These are phyloP conservation scores for Candida glaebosa DNA, from an alignment of 805 yeast species.

Conservation along the genomic window DNA sequence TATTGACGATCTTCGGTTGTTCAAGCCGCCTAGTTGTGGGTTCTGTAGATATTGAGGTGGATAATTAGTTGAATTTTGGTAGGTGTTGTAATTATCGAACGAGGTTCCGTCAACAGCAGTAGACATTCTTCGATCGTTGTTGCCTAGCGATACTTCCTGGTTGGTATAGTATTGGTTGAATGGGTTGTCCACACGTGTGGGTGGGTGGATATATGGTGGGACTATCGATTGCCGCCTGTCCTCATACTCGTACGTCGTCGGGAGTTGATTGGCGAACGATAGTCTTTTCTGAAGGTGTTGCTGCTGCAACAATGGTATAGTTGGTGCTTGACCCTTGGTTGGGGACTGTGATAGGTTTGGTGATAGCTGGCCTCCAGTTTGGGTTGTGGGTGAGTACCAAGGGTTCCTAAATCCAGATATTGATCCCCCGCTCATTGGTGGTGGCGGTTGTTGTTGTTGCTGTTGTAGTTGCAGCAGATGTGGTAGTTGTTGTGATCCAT, in stretches of 20 bases:
- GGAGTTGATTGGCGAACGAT: conserved; percentile 44
- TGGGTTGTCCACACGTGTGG: conserved; percentile 44
- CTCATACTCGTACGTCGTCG: conserved; percentile 49
- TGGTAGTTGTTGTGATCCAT: conserved; percentile 9
- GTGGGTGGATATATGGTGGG: conserved; percentile 37
- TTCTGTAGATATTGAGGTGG: conserved; percentile 5
- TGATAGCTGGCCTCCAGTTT: conserved; percentile 6
- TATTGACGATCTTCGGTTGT: conserved; percentile 20
- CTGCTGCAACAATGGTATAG: conserved; percentile 25
- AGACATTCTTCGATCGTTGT: conserved; percentile 33
- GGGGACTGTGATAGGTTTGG: conserved; percentile 22
- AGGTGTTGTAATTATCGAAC: conserved; percentile 11
- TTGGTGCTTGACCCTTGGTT: conserved; percentile 19
- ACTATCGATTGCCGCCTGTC: conserved; percentile 17
- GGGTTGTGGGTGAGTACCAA: conserved; percentile 33
- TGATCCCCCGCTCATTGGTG: conserved; percentile 6
- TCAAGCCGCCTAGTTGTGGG: conserved; percentile 1
- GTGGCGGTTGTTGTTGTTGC: conserved; percentile 8
- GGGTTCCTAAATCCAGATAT: conserved; percentile 40
- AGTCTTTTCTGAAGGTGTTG: conserved; percentile 18
- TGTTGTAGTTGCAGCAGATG: conserved; percentile 10
- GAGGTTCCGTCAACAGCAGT: conserved; percentile 28
- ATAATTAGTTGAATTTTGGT: conserved; percentile 1
- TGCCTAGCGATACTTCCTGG: conserved; percentile 31
- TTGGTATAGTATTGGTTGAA: conserved; percentile 39